Evolutionary conservation across 176 grass and related monocot species (phyloP).

Genomic region (Avena insularis): DNA sequence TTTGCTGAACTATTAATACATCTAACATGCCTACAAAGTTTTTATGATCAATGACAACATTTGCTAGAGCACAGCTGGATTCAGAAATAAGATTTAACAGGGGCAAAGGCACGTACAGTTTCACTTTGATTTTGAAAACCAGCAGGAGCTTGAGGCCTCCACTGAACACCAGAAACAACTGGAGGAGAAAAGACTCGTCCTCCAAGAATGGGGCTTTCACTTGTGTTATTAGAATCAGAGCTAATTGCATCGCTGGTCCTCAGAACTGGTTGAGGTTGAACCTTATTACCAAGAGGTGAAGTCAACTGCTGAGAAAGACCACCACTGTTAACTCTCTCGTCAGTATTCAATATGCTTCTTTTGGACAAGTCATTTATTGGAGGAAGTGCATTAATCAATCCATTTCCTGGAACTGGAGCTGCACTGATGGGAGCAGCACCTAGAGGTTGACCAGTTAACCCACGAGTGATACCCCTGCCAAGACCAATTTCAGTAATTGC

Average conservation of each 20-base stretch:
- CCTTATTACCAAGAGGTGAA: conserved; percentile 75
- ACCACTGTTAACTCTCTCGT: conserved; percentile 56
- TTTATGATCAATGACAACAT: conserved; percentile 36
- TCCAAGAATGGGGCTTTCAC: conserved; percentile 62
- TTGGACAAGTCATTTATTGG: conserved; percentile 59
- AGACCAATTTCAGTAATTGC: conserved; percentile 65
- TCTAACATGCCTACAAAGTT: background rate
- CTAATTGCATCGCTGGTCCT: conserved; percentile 61
- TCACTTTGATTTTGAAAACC: conserved; percentile 86
- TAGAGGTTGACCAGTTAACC: conserved; percentile 58
- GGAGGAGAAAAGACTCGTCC: conserved; percentile 75
- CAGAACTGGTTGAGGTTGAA: conserved; percentile 60
- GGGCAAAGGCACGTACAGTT: conserved; percentile 56
- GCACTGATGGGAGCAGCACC: conserved; percentile 61
- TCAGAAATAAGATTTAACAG: conserved; percentile 13
- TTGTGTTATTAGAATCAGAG: conserved; percentile 58
- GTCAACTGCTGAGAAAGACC: conserved; percentile 59
- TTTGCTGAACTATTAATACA: background rate
- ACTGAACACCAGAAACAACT: conserved; percentile 78
- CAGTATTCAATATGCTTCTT: conserved; percentile 56
- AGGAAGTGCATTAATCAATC: conserved; percentile 55
- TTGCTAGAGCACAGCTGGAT: conserved; percentile 17
- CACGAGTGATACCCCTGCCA: conserved; percentile 67
- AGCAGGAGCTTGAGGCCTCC: conserved; percentile 71
- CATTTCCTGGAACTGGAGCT: conserved; percentile 63